Evolutionary conservation across 495 filamentous ascomycete genomes (phyloP).

Genomic region (Aspergillus ostianus): DNA sequence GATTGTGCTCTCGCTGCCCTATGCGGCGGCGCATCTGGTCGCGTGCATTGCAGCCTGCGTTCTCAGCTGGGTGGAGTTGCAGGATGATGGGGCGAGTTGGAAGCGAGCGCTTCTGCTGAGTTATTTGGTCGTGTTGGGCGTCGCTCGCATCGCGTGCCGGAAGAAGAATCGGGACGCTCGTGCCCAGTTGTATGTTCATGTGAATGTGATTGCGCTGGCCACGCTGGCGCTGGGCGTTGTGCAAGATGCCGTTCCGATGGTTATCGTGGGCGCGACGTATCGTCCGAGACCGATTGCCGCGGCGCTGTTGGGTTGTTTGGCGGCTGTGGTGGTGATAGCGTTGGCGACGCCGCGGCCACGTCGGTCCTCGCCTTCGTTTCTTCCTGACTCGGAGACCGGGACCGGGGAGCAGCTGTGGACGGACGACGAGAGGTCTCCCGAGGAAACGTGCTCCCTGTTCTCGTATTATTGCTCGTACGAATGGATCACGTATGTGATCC

Average conservation of each 20-base stretch:
- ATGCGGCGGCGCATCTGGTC: slow-evolving; percentile 19
- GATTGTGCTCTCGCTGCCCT: slow-evolving; percentile 12
- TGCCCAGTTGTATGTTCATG: slow-evolving; percentile 17
- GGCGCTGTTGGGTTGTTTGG: slow-evolving; percentile 15
- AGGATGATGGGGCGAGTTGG: slow-evolving; percentile 13
- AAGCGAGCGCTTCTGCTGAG: slow-evolving; percentile 18
- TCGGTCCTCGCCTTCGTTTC: background rate
- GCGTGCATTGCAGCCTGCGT: slow-evolving; percentile 15
- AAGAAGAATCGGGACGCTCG: slow-evolving; percentile 2
- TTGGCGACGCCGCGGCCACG: slow-evolving; percentile 22
- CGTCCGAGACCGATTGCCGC: slow-evolving; percentile 10
- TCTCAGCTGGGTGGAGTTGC: slow-evolving; percentile 15
- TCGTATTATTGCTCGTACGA: slow-evolving; percentile 48
- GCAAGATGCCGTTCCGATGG: slow-evolving; percentile 19
- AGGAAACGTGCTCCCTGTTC: slow-evolving; percentile 50
- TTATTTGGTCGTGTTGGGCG: slow-evolving; percentile 19
- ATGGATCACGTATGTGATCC: slow-evolving; percentile 47
- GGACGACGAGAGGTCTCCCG: slow-evolving; percentile 34
- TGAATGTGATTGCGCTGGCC: slow-evolving; percentile 15
- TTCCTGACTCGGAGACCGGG: background rate
- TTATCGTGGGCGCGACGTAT: slow-evolving; percentile 20
- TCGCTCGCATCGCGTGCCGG: slow-evolving; percentile 9
- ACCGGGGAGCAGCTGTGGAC: background rate
- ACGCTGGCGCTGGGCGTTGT: slow-evolving; percentile 13
- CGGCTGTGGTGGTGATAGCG: slow-evolving; percentile 14